A percentile compares a stretch with the other conserved stretches of the same genome.
Conservation (phyloP, 2,329 filamentous ascomycete species). For the Dothideomycetidae sp. region DNA sequence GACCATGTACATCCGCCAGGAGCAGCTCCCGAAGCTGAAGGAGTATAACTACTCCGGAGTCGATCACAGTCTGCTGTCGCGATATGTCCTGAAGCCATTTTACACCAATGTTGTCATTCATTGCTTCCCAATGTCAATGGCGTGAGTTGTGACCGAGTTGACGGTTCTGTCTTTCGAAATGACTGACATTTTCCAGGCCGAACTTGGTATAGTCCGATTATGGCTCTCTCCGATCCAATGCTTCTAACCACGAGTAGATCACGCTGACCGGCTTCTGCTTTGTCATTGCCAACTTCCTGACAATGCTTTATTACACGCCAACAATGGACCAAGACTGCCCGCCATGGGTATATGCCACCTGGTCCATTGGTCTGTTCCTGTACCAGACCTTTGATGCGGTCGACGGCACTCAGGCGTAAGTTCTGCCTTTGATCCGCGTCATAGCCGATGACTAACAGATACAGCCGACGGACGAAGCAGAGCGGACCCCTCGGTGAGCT, state of each 20-base stretch:
- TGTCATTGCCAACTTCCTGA: conserved; percentile 76
- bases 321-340: conserved; percentile 87
- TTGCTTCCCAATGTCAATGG: conserved; percentile 91
- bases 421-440: conserved; percentile 15
- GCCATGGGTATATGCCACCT: conserved; percentile 85
- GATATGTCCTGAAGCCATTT: conserved; percentile 93
- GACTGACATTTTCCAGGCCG: conserved; percentile 10
- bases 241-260: conserved; percentile 38
- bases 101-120: conserved; percentile 92
- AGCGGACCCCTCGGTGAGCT: conserved; percentile 89
- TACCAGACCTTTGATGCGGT: conserved; percentile 99
- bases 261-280: conserved; percentile 85
- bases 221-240: background rate
- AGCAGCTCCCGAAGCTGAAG: conserved; percentile 73
- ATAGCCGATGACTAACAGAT: conserved; percentile 11
- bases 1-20: conserved; percentile 94
- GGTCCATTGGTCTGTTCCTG: conserved; percentile 77
- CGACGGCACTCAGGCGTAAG: conserved; percentile 82
- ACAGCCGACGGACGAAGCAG: conserved; percentile 70
- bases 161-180: background rate
- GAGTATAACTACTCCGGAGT: conserved; percentile 85
- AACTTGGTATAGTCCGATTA: conserved; percentile 15
- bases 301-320: conserved; percentile 92
- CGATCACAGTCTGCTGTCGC: conserved; percentile 78
- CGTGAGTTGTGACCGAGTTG: conserved; percentile 38